Evolutionary conservation across 2,329 filamentous ascomycete species (phyloP).

Genomic region (Sporothrix mexicana): DNA sequence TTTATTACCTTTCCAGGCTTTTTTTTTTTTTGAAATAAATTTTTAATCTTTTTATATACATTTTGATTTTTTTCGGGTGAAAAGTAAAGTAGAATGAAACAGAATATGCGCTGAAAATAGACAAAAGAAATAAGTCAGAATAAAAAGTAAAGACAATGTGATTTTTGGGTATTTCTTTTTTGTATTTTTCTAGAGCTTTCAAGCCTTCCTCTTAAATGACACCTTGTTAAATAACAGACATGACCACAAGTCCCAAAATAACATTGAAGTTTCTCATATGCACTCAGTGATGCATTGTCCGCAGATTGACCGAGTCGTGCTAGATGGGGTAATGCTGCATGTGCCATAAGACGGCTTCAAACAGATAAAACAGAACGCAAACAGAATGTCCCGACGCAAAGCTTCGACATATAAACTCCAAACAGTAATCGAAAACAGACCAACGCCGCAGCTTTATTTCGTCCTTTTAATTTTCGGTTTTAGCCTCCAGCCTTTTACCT

Average conservation of each 20-base stretch:
- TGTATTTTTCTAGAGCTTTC: background rate
- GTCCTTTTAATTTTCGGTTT: no score
- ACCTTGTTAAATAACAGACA: no score
- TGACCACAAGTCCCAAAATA: no score
- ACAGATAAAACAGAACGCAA: background rate
- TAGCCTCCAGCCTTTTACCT: conserved; percentile 45
- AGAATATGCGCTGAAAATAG: background rate
- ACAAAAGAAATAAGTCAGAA: background rate
- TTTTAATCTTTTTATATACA: background rate
- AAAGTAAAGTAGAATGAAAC: background rate
- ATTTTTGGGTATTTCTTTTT: background rate
- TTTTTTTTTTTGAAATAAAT: background rate
- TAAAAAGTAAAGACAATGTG: background rate
- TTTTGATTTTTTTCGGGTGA: background rate
- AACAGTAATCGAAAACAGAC: background rate
- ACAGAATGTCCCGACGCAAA: background rate
- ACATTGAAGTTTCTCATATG: background rate
- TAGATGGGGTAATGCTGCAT: no score
- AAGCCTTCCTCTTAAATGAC: no score
- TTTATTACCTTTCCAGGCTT: background rate
- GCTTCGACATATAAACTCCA: background rate
- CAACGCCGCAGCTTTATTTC: background rate
- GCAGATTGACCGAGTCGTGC: background rate
- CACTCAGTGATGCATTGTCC: background rate
- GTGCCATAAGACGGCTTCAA: background rate